Evolutionary conservation across 2,329 filamentous ascomycete species (phyloP), one percentile per base, ranked within the genome.

Genomic region (Bretziella fagacearum): DNA sequence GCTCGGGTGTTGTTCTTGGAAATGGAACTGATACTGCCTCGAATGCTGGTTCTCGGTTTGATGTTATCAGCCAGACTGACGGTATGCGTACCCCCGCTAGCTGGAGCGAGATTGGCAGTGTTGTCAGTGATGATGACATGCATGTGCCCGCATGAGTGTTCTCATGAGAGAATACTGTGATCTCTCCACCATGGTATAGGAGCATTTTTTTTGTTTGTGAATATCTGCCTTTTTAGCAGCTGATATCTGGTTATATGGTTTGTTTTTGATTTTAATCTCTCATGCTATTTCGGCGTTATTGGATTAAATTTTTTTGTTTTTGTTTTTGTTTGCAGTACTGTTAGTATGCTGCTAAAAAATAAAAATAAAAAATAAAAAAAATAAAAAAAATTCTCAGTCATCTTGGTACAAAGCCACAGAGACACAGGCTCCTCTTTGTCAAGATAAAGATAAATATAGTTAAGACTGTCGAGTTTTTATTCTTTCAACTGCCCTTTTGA

Each of bases 101-200:
- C 58, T 80, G 76, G 76, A 76, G 72, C 5, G 76, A 80, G 56
- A 68, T 80, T 11, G 76, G 73, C 50, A 79, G 75, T 52, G 68
- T 74, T 10, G 62, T 77, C 22, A 78, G 74, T 56, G 71, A 75
- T 56, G 70, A 60, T 32, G 40, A 43, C 18, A 43, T 43, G 27
- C 40, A 43, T 29, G 46, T 55, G 4, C 59, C 57, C 8, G 54
- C 56, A 4, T 43, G 25, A 20, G 26, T n/a, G 26, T 27, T 43
- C 6, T 20, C 23, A 11, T 36, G n/a, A n/a, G n/a, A n/a, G n/a
- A n/a, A n/a, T n/a, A n/a, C 39, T 20, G 23, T 51, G 8, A 37
- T 48, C 47, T 53, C 37, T 52, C 50, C 25, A 30, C 10, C n/a
- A 42, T 40, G 47, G 20, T 23, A 15, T 36, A 41, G 43, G n/a